Evolutionary conservation across 2,329 filamentous ascomycete genomes (phyloP).

Genomic region (Talaromyces sp.): DNA sequence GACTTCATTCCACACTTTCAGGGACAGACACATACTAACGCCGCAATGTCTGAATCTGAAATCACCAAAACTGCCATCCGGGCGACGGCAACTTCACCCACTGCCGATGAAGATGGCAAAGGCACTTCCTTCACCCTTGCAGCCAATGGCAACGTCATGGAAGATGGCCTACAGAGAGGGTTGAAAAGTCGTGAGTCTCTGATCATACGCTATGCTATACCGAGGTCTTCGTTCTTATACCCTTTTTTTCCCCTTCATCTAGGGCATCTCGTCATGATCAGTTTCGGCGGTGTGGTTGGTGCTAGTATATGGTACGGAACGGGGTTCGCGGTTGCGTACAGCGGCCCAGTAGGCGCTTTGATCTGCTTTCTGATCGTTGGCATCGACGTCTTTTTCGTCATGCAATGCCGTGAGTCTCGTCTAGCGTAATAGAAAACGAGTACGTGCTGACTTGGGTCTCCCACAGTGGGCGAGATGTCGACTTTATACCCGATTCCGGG

Average conservation of each 20-base stretch:
- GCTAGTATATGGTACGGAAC: slow-evolving; percentile 11
- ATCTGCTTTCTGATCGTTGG: slow-evolving; percentile 10
- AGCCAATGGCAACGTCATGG: not conserved
- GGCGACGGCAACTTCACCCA: not conserved
- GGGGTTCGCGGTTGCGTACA: slow-evolving; percentile 8
- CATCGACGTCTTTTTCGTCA: not conserved
- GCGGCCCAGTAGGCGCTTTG: slow-evolving; percentile 6
- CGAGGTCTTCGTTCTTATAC: not conserved
- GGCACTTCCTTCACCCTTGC: not conserved
- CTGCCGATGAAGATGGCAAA: not conserved
- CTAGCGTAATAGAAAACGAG: not conserved
- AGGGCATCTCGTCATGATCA: slow-evolving; percentile 10
- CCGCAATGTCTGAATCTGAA: not conserved
- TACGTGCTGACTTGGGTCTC: not conserved
- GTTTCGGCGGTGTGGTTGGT: slow-evolving; percentile 6
- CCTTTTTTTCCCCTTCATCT: no score
- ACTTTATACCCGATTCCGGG: slow-evolving; percentile 8
- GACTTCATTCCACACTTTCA: not conserved
- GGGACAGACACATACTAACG: not conserved
- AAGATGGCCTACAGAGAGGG: not conserved
- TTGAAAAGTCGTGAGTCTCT: not conserved
- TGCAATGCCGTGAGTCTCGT: not conserved
- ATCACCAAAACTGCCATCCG: not conserved
- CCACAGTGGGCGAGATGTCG: slow-evolving; percentile 10
- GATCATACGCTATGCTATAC: not conserved